phyloP scores from a whole-genome alignment of 2,329 filamentous ascomycete genomes.

The Ophiostoma ips region DNA sequence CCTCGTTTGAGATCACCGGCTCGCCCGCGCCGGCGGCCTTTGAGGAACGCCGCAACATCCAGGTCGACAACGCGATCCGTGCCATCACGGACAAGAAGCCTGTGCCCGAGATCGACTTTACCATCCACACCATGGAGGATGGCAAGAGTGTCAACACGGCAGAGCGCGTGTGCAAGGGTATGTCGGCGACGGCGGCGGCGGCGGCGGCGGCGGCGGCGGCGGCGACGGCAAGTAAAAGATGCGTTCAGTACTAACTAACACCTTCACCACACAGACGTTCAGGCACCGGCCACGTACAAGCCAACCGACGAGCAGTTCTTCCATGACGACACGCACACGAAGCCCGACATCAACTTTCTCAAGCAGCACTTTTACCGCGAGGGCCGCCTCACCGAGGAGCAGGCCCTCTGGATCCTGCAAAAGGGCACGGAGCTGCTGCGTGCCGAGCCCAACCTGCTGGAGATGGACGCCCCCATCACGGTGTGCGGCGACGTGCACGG shows the following conservation, averaged over 20 bases:
- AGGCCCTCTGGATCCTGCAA: slow-evolving; percentile 89
- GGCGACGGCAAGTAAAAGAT: too few relatives aligned
- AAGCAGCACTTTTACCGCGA: slow-evolving; percentile 99
- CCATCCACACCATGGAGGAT: slow-evolving; percentile 97
- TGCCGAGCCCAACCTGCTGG: slow-evolving; percentile 84
- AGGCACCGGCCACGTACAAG: slow-evolving; percentile 87
- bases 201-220: too few relatives aligned
- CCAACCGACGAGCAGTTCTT: slow-evolving; percentile 93
- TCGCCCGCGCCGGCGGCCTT: not conserved
- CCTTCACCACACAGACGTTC: slow-evolving; percentile 58
- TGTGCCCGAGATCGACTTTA: slow-evolving; percentile 95
- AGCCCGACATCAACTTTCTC: slow-evolving; percentile 85
- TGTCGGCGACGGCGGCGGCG: too few relatives aligned
- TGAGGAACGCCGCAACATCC: slow-evolving; percentile 36
- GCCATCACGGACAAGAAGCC: slow-evolving; percentile 93
- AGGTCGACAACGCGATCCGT: slow-evolving; percentile 80
- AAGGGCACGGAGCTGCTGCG: slow-evolving; percentile 78
- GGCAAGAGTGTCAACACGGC: slow-evolving; percentile 85
- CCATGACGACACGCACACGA: slow-evolving; percentile 68
- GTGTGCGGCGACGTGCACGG: slow-evolving; percentile 97
- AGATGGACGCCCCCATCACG: slow-evolving; percentile 99
- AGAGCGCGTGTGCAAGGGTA: slow-evolving; percentile 97
- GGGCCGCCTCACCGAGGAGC: slow-evolving; percentile 90
- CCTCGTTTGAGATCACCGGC: slow-evolving; percentile 21
- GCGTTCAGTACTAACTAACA: not conserved